These are phyloP conservation scores for Neonectria magnoliae DNA, from an alignment of 2,329 filamentous ascomycete genomes.

Conservation along the genomic window DNA sequence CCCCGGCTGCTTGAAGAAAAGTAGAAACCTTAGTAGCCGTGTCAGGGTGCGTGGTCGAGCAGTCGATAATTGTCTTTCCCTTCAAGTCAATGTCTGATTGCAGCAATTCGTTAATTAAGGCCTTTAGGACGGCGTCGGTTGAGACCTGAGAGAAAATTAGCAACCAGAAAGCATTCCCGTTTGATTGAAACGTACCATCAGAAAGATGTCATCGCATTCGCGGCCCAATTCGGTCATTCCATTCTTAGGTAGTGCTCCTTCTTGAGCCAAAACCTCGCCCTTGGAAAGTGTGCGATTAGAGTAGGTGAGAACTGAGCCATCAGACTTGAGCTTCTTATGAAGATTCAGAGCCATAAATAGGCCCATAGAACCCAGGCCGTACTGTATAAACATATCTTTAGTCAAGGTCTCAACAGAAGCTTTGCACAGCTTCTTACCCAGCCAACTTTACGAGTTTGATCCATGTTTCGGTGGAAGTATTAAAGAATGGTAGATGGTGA, in stretches of 20 bases:
- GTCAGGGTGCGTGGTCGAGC: not conserved
- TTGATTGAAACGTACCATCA: not conserved
- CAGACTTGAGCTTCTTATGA: not conserved
- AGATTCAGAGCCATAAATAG: not conserved
- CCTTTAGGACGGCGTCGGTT: not conserved
- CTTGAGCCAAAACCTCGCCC: not conserved
- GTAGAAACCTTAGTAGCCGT: not conserved
- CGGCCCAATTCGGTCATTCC: not conserved
- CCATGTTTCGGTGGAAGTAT: not conserved
- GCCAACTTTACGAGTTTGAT: not conserved
- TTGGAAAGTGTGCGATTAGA: slow-evolving; percentile 1
- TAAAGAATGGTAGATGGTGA: too few relatives aligned
- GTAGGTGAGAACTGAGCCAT: not conserved
- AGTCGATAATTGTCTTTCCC: not conserved
- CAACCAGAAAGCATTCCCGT: not conserved
- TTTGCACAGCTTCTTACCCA: not conserved
- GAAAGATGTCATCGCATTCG: not conserved
- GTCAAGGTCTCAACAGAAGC: too few relatives aligned
- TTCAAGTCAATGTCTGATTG: not conserved
- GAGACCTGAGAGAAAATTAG: not conserved
- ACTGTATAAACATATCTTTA: not conserved
- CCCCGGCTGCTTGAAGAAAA: not conserved
- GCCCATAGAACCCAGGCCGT: not conserved
- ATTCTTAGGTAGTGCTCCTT: not conserved
- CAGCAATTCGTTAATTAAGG: not conserved